Conservation (phyloP, 1,284 basidiomycete genomes). For the Baeospora myosura region DNA sequence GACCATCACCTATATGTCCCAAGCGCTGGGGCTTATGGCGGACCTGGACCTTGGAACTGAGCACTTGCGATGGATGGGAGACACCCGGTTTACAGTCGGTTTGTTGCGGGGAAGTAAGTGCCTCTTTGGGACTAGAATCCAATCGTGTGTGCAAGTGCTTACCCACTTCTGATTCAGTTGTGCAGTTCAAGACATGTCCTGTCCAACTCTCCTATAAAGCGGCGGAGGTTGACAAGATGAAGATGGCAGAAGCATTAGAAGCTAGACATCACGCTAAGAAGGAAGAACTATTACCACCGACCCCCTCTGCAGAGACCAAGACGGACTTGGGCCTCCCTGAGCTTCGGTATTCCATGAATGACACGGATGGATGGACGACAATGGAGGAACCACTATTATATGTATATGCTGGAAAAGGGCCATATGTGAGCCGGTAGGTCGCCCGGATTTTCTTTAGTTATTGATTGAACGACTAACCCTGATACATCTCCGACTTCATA, state of each 20-base stretch:
- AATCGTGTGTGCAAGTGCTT: background rate
- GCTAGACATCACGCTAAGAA: conserved; percentile 21
- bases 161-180: too few relatives aligned
- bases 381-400: conserved; percentile 68
- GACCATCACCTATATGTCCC: conserved; percentile 86
- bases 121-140: background rate
- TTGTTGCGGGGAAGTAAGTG: conserved; percentile 64
- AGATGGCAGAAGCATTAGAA: conserved; percentile 51
- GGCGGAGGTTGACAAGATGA: conserved; percentile 63
- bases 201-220: conserved; percentile 69
- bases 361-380: conserved; percentile 59
- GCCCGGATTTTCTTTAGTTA: conserved; percentile 1
- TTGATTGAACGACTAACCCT: background rate
- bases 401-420: conserved; percentile 66
- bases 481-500: conserved; percentile 16
- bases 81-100: conserved; percentile 81
- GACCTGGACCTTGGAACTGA: conserved; percentile 89
- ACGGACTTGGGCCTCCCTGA: conserved; percentile 30
- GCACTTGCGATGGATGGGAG: conserved; percentile 89
- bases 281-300: conserved; percentile 8
- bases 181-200: conserved; percentile 61
- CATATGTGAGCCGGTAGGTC: conserved; percentile 57
- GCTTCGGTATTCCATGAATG: conserved; percentile 33
- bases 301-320: conserved; percentile 12
- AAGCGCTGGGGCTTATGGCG: conserved; percentile 86